Evolutionary conservation across 768 basidiomycete species (phyloP).

Genomic region (Kwoniella dejecticola): DNA sequence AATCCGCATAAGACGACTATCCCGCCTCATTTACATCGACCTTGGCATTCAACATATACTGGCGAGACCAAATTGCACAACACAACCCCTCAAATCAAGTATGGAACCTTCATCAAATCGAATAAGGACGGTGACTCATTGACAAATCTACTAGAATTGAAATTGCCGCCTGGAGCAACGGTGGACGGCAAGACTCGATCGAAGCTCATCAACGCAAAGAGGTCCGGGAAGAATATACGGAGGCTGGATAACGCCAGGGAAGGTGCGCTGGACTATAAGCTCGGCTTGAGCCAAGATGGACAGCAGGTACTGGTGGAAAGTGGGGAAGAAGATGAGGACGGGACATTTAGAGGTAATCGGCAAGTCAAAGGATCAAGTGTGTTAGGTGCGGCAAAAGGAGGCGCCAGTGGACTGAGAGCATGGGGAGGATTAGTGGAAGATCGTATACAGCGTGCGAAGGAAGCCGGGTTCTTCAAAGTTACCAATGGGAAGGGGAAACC

Average conservation of each 20-base stretch:
- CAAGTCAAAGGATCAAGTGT: slow-evolving; percentile 57
- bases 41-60: slow-evolving; percentile 51
- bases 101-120: slow-evolving; percentile 49
- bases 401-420: slow-evolving; percentile 68
- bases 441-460: slow-evolving; percentile 64
- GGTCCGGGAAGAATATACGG: slow-evolving; percentile 62
- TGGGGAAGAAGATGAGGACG: slow-evolving; percentile 33
- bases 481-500: slow-evolving; percentile 70
- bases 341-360: slow-evolving; percentile 43
- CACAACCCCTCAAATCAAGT: slow-evolving; percentile 42
- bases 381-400: slow-evolving; percentile 44
- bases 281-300: slow-evolving; percentile 58
- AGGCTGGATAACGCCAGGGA: slow-evolving; percentile 69
- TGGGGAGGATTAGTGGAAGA: slow-evolving; percentile 78
- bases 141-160: slow-evolving; percentile 41
- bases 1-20: slow-evolving; percentile 44
- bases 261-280: slow-evolving; percentile 72
- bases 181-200: slow-evolving; percentile 48
- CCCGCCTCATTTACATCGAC: slow-evolving; percentile 49
- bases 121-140: slow-evolving; percentile 32
- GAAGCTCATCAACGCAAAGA: slow-evolving; percentile 58
- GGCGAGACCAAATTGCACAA: slow-evolving; percentile 19
- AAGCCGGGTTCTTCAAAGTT: slow-evolving; percentile 70
- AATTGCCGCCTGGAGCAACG: slow-evolving; percentile 22
- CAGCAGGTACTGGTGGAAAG: slow-evolving; percentile 43